Base-by-base conservation (phyloP, 805 yeast genomes). In the Osmozyma mogii region DNA sequence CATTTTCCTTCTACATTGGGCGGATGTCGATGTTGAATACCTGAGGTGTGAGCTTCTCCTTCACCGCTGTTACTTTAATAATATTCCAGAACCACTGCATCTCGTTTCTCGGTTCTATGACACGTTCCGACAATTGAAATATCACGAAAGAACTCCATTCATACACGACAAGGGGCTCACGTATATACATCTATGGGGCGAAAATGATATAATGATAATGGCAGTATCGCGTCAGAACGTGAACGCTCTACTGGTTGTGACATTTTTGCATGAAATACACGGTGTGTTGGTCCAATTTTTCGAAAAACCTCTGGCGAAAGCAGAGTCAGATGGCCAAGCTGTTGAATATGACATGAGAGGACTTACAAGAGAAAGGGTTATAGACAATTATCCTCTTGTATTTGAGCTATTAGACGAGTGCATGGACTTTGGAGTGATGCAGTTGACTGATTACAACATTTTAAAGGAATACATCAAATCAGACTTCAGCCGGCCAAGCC, bases 321-420 rank as follows among this genome's bases (percentile, higher is more conserved):
- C 27, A 10, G 12, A 22, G 2, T 15, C 26, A 18, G n/a, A 11
- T 4, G 16, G 10, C 17, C 21, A 8, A 9, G 11, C 24, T 2
- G 15, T 17, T 9, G 25, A 15, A 15, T n/a, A 15, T 4, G 11
- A 21, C 6, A 5, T 15, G 5, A 13, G 27, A 5, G 3, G 6
- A 14, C 28, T 39, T 12, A 24, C 40, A 9, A 34, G 45, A 4
- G 87, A 79, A 31, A 44, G 73, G 11, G 70, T 84, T 2, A 57
- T 71, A 14, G 95, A 85, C 52, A 89, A 85, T 52, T 70, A 73
- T 40, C 75, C 78, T 19, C 61, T 85, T 28, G 70, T 85, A 6
- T 80, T 79, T 53, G 96, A 87, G 50, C 57, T 85, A n/a, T 54
- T 85, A 25, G 96, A 85, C 49, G 96, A 85, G 48, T 81, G 85